Evolutionary conservation across 208 protist genomes (phyloP), one percentile per base, ranked within the genome.

Genomic region (Trypanosoma mega): DNA sequence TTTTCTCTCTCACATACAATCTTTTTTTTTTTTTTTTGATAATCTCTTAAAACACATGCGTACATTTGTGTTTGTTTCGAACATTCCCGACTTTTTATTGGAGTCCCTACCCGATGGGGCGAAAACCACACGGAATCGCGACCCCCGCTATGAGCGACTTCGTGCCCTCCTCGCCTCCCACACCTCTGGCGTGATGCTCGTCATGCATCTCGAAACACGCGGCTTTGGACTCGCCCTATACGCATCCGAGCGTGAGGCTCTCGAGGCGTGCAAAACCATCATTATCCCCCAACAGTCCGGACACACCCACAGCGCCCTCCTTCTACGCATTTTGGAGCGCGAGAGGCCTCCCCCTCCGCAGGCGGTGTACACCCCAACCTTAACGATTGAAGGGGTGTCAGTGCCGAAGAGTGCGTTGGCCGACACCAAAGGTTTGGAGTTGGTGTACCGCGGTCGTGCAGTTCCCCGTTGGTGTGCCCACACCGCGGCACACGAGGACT

Each of bases 11-110:
- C 11, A 14, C 45, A 24, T 14, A 30, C 8, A 14, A 6, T 31
- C 45, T 50, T 14, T 14, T 14, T 50, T n/a, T n/a, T n/a, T 6
- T 31, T 11, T 14, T 11, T 6, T 50, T 31, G 21, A 50, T n/a
- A 14, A 14, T 6, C 45, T n/a, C 14, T 30, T 47, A 18, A n/a
- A 39, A 49, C 54, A 26, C 21, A 71, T 49, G 63, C 80, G 85
- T 39, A 85, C 85, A n/a, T 92, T 96, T 70, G 90, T 96, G 6
- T 96, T 96, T 63, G 81, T 96, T 36, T 80, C 68, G 36, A 63
- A 86, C 39, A 93, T 96, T 34, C 90, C 90, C 11, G 71, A 81
- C 11, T 87, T 81, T 45, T 55, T 96, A 1, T 62, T 96, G 26
- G 67, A 92, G 65, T 82, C 79, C 27, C 57, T 81, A 2, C 27